Base-by-base conservation (phyloP, 768 basidiomycete genomes). In the Amanita molliuscula region DNA sequence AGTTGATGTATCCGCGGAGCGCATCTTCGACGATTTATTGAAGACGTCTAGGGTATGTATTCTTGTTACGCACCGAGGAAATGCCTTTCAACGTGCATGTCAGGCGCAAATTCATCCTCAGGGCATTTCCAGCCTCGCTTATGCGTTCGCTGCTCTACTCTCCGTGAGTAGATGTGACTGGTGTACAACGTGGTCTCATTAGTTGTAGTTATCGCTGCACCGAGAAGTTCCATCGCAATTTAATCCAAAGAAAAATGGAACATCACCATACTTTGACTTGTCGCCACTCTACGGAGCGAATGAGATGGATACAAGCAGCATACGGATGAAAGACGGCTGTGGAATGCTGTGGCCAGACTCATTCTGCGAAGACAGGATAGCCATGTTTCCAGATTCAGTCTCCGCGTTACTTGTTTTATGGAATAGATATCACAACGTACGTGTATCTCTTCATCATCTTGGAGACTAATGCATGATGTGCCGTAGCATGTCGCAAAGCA, bases 371-470 rank as follows among this genome's bases (percentile, higher is more conserved):
- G 56, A 58, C 46, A 48, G 52, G 13, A 37, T 47, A 18, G 47
- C 31, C 35, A 49, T 51, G 34, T 50, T 55, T 16, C 53, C 58
- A 8, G 51, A 52, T 40, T 49, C 55, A 4, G 56, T 56, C 6
- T 36, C 55, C 1, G 58, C 53, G 15, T 48, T 61, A 1, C 46
- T 61, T 20, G 51, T 61, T 36, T 54, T 61, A 18, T 59, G 54
- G 57, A 61, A 61, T 46, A 44, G 60, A 29, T 57, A 59, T 35
- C 60, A 61, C 46, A 61, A 61, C 28, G 60, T 61, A 51, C 26
- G 58, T 45, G 57, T 61, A 47, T 29, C 53, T 45, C 21, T 45
- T 44, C 25, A 35, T 46, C 29, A 21, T 15, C 34, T 35, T 11
- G 18, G 3, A 1, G 26, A 25, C 42, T 44, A n/a, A n/a, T n/a